These are phyloP conservation scores for Plasmopara muralis DNA, from an alignment of 352 stramenopile genomes.

Conservation along the genomic window DNA sequence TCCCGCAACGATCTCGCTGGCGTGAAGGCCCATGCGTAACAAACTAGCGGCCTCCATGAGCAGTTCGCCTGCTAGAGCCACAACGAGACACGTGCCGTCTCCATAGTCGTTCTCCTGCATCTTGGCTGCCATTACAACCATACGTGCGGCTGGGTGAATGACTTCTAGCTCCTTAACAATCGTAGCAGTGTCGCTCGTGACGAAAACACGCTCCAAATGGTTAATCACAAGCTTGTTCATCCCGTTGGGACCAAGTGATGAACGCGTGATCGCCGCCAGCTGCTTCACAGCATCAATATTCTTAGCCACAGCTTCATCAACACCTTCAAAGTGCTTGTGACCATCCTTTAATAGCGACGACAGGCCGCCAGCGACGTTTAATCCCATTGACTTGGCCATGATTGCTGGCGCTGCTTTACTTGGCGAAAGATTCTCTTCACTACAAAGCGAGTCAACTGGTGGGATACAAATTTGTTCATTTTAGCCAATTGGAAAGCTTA, in stretches of 20 bases:
- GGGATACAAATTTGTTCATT: background rate
- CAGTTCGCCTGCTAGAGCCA: conserved; percentile 96
- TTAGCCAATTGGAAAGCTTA: background rate
- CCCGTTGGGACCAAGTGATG: conserved; percentile 97
- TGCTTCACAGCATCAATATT: conserved; percentile 99
- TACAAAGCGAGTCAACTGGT: conserved; percentile 4
- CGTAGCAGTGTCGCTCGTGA: conserved; percentile 98
- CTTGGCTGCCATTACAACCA: conserved; percentile 96
- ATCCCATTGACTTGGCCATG: conserved; percentile 92
- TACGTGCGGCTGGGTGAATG: conserved; percentile 97
- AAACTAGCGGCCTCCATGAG: conserved; percentile 94
- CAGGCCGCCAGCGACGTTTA: conserved; percentile 94
- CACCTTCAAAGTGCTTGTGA: conserved; percentile 93
- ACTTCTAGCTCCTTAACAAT: conserved; percentile 99
- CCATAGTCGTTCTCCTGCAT: conserved; percentile 97
- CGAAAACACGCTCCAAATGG: conserved; percentile 99
- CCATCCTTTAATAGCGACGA: conserved; percentile 98
- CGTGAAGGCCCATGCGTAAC: conserved; percentile 96
- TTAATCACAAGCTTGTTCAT: conserved; percentile 99
- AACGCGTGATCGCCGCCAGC: conserved; percentile 95
- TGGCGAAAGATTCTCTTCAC: conserved; percentile 23
- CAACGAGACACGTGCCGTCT: conserved; percentile 96
- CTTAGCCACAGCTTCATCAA: conserved; percentile 94
- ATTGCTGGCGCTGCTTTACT: conserved; percentile 20
- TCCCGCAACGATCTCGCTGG: conserved; percentile 96